A percentile compares a stretch with the other conserved stretches of the same genome.
phyloP scores from a whole-genome alignment of 176 grass and related monocot genomes.

The Aechmea fasciata region DNA sequence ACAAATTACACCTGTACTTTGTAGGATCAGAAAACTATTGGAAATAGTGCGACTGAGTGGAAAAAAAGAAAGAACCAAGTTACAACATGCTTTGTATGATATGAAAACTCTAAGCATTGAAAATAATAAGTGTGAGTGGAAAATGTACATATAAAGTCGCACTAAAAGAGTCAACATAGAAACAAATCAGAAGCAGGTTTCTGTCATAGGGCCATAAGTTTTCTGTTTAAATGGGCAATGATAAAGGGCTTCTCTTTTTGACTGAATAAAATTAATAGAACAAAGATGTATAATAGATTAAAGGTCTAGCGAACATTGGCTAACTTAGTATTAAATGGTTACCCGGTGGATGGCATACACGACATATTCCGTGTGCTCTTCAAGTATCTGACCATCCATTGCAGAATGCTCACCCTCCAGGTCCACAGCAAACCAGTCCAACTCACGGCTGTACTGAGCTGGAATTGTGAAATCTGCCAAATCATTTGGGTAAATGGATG shows the following conservation, averaged over 20 bases:
- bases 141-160: too few relatives aligned
- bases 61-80: too few relatives aligned
- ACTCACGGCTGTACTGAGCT: conserved; percentile 39
- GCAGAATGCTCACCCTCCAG: conserved; percentile 97
- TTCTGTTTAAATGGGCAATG: background rate
- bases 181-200: too few relatives aligned
- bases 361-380: conserved; percentile 94
- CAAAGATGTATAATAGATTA: background rate
- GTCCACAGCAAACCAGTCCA: conserved; percentile 96
- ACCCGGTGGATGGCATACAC: conserved; percentile 92
- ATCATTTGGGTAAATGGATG: conserved; percentile 28
- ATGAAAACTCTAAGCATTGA: too few relatives aligned
- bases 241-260: background rate
- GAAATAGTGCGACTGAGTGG: too few relatives aligned
- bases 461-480: conserved; percentile 49
- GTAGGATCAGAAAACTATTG: too few relatives aligned
- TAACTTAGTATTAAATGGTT: conserved; percentile 17
- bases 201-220: background rate
- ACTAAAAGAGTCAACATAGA: too few relatives aligned
- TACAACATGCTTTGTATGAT: too few relatives aligned
- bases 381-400: conserved; percentile 90
- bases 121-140: too few relatives aligned
- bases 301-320: background rate
- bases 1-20: too few relatives aligned
- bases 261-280: background rate